Evolutionary conservation across 1,284 basidiomycete genomes (phyloP), one percentile per base, ranked within the genome.

Genomic region (Coriolopsis trogii): DNA sequence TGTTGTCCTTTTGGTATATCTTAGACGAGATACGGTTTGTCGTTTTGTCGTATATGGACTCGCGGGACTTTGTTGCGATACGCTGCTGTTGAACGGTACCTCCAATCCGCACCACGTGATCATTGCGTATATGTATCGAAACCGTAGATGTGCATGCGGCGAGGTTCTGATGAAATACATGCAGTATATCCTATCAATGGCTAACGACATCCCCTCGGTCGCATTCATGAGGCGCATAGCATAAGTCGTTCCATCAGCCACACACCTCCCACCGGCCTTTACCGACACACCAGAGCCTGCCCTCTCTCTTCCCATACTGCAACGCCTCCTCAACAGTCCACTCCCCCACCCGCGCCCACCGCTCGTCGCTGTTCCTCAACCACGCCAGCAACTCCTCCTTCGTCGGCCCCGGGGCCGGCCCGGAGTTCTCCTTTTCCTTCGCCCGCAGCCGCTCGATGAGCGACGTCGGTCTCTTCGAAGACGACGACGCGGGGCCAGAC

Each of bases 241-340:
- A 10, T n/a, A 13, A 9, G 9, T n/a, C 15, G 15, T 6, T 33
- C 31, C 31, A 2, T 68, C 60, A 73, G 18, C 63, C 64, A 58
- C 70, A 72, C 26, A 73, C 47, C 51, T 71, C 71, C 73, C 74
- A 75, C 26, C 68, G 60, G 7, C 66, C 71, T 23, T 66, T 64
- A 0, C 74, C 76, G 43, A 78, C 65, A 53, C 69, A 67, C 77
- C 78, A 84, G 3, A 75, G 71, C 55, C 73, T 69, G 2, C 75
- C 78, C 47, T 77, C 72, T 26, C 59, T 63, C 53, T 67, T 68
- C 37, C 84, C 69, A 46, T 74, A 63, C 43, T 76, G 68, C 61
- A 90, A 57, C 2, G 84, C 80, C 42, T 85, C 85, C 51, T 80
- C 73, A 0, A 90, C 73, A 42, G 74, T 72, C 81, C 84, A 88